Base-by-base conservation (phyloP, 345 rosid species). In the Linum trigynum region DNA sequence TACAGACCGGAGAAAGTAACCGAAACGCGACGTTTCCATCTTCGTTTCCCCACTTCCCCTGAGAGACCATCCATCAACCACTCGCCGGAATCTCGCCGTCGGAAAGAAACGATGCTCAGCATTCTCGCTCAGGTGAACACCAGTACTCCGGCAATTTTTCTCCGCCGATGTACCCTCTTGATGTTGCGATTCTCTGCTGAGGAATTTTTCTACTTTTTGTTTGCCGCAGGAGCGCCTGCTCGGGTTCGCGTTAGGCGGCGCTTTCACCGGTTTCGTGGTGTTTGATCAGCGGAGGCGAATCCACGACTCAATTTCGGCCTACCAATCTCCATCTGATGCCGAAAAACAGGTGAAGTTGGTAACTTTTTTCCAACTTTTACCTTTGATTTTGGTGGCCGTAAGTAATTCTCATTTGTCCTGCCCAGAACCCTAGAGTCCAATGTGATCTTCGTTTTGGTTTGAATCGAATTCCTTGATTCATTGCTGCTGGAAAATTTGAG, bases 281-380 rank as follows among this genome's bases (percentile, higher is more conserved):
- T 72, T 84, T 4, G 88, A 89, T 82, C 91, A 88, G 67, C 89
- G 97, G 16, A 85, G 75, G 70, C 69, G 74, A 69, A 87, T 91
- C 70, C 81, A 82, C 40, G 73, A 76, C 36, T 85, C 96, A 14
- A 60, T 89, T 73, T 64, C 85, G 1, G 79, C 75, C 59, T 10
- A 72, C 41, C 78, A 64, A 38, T 65, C 81, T 57, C 75, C 75
- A 7, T 61, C 66, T 35, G 67, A 67, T 56, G 23, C 77, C 51
- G 67, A 76, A 57, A 80, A 83, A 74, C 85, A 80, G 98, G 98
- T 88, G 35, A 9, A 65, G 4, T 12, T 53, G 51, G 45, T 0
- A 16, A 37, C 10, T 23, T 16, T 15, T 48, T 48, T 7, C 2
- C 32, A 23, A 3, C 15, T 23, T 23, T 23, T 23, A 23, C 32